Evolutionary conservation across 2,329 filamentous ascomycete genomes (phyloP).

Genomic region (Alternaria burnsii): DNA sequence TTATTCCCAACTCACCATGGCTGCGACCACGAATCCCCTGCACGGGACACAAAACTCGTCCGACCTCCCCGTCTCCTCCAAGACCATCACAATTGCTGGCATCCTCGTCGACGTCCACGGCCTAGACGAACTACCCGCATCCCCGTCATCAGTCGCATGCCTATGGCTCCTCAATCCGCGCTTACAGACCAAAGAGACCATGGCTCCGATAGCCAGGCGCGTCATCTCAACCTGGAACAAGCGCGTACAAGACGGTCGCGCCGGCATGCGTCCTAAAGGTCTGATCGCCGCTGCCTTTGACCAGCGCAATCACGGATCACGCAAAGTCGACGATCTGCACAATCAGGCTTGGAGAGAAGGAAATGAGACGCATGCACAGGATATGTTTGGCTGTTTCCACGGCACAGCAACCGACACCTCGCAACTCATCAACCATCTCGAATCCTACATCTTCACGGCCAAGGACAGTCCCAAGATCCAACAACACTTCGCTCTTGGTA

Average conservation of each 20-base stretch:
- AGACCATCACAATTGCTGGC: slow-evolving; percentile 76
- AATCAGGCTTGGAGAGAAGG: slow-evolving; percentile 83
- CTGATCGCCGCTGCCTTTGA: slow-evolving; percentile 88
- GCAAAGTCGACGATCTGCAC: slow-evolving; percentile 70
- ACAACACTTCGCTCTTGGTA: slow-evolving; percentile 78
- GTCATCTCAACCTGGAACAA: slow-evolving; percentile 74
- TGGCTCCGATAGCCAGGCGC: slow-evolving; percentile 77
- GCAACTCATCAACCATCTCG: slow-evolving; percentile 77
- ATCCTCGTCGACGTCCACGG: slow-evolving; percentile 83
- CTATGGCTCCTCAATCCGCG: slow-evolving; percentile 94
- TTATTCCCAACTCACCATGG: slow-evolving; percentile 29
- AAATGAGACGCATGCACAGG: slow-evolving; percentile 82
- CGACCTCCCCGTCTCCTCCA: slow-evolving; percentile 64
- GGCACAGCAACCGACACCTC: slow-evolving; percentile 78
- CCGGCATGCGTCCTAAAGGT: slow-evolving; percentile 56
- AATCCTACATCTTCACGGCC: slow-evolving; percentile 74
- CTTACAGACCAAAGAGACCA: slow-evolving; percentile 72
- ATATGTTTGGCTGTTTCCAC: slow-evolving; percentile 85
- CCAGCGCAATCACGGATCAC: slow-evolving; percentile 87
- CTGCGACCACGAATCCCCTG: slow-evolving; percentile 48
- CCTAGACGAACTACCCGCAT: slow-evolving; percentile 72
- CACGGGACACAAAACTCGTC: slow-evolving; percentile 35
- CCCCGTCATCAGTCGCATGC: slow-evolving; percentile 69
- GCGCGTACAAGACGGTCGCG: slow-evolving; percentile 44
- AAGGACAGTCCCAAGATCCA: slow-evolving; percentile 54